Conservation (phyloP, 164 flowering plant genomes). For the Tinospora cordifolia region DNA sequence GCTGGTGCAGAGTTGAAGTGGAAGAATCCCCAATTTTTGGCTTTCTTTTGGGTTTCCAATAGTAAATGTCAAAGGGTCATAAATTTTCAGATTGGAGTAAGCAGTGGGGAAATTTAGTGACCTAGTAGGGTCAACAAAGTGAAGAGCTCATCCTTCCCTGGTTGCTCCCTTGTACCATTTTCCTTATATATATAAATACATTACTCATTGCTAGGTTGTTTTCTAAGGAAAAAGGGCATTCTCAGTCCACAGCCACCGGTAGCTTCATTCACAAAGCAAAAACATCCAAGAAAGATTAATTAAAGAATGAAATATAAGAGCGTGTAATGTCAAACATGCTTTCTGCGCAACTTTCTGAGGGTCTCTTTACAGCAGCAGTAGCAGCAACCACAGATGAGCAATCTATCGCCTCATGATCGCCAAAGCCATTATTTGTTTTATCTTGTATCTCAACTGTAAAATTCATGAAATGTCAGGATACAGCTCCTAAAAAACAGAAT, state of each 20-base stretch:
- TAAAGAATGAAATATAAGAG: not conserved
- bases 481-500: not conserved
- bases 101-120: too few species aligned
- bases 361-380: conserved; percentile 42
- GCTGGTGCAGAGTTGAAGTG: too few species aligned
- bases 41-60: too few species aligned
- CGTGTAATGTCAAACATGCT: conserved; percentile 23
- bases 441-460: conserved; percentile 27
- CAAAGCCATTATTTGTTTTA: conserved; percentile 10
- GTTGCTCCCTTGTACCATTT: too few species aligned
- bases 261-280: not conserved
- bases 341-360: conserved; percentile 31
- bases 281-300: not conserved
- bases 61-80: too few species aligned
- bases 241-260: not conserved
- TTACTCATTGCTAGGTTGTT: too few species aligned
- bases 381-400: conserved; percentile 17
- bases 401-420: conserved; percentile 20
- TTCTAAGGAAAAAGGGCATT: too few species aligned
- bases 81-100: too few species aligned
- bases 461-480: conserved; percentile 4
- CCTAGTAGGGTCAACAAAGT: too few species aligned
- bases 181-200: too few species aligned
- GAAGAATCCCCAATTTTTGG: too few species aligned
- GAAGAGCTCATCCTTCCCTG: too few species aligned